Base-by-base conservation (phyloP, 1,284 basidiomycete species). In the Hymenochaete sp. region DNA sequence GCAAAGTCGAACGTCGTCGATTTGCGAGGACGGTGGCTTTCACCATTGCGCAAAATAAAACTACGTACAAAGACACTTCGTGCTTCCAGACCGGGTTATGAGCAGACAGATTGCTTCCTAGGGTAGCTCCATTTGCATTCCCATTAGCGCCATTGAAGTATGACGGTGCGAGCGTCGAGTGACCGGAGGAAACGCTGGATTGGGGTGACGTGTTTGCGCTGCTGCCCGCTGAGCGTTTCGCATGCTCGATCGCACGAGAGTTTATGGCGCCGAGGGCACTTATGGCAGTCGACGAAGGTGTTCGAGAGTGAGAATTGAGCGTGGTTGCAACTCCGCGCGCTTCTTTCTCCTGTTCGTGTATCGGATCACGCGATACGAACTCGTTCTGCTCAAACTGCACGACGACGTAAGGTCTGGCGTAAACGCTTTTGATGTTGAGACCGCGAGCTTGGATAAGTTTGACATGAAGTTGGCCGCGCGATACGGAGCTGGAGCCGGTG, bases 351-450 rank as follows among this genome's bases (percentile, higher is more conserved):
- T 74, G 67, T 60, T 91, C 89, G 55, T 81, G 73, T 35, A 85
- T 88, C 16, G 95, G 91, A 59, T 96, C 90, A 48, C 95, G 72
- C 54, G 83, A 85, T 60, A 98, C 86, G 62, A 98, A 99, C 67
- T 99, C 95, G 73, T 93, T 98, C 67, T 98, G 90, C 70, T 99
- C 95, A 65, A 98, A 98, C 63, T 93, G 87, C 56, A 96, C 92
- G 60, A 98, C 95, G 54, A 93, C 90, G 62, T 98, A 98, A 10
- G 95, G 96, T 18, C 85, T 75, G 2, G 84, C 78, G 41, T 70
- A 66, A 14, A 75, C 62, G 19, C 79, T 73, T 29, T 73, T 70
- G 38, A 90, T 82, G 54, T 82, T 81, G 59, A 99, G 80, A n/a
- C 79, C 79, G 47, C 91, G 79, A 3, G 90, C 96, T 51, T 85